A percentile compares a stretch with the other conserved stretches of the same genome.
Evolutionary conservation across 257 asterid species (phyloP).

Genomic region (Lantana camara): DNA sequence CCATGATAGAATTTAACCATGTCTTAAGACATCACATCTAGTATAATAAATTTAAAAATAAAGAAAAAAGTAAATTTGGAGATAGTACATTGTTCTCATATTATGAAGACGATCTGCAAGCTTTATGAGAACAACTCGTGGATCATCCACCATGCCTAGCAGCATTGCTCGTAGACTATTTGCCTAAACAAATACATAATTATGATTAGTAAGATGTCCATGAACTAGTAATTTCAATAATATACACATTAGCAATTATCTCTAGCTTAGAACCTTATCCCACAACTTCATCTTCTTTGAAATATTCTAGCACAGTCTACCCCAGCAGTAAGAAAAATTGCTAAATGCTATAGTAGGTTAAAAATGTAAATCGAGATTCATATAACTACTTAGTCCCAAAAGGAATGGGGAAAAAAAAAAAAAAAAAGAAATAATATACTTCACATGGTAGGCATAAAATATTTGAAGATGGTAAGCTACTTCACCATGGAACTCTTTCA

Average conservation of each 20-base stretch:
- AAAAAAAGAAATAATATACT: not conserved
- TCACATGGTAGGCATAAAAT: not conserved
- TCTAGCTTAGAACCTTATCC: constrained; percentile 3
- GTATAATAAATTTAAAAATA: constrained; percentile 5
- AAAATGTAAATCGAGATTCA: not conserved
- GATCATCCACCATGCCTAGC: constrained; percentile 98
- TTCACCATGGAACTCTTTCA: not conserved
- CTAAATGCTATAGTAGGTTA: not conserved
- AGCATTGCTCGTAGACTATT: constrained; percentile 92
- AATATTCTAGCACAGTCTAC: not conserved
- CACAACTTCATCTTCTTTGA: constrained; percentile 3
- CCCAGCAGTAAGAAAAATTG: not conserved
- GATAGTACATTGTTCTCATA: constrained; percentile 89
- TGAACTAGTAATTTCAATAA: constrained; percentile 17
- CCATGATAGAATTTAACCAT: not conserved
- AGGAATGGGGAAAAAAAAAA: not conserved
- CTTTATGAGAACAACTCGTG: constrained; percentile 97
- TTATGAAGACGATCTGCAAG: constrained; percentile 99
- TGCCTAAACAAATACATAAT: constrained; percentile 56
- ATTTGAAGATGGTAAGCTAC: constrained; percentile 19
- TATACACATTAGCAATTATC: constrained; percentile 8
- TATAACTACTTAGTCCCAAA: not conserved
- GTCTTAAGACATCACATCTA: not conserved
- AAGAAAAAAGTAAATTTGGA: constrained; percentile 13
- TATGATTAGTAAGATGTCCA: constrained; percentile 6